A percentile compares a stretch with the other conserved stretches of the same genome.
phyloP scores from a whole-genome alignment of 495 filamentous ascomycete species.

The Xylaria palmicola region DNA sequence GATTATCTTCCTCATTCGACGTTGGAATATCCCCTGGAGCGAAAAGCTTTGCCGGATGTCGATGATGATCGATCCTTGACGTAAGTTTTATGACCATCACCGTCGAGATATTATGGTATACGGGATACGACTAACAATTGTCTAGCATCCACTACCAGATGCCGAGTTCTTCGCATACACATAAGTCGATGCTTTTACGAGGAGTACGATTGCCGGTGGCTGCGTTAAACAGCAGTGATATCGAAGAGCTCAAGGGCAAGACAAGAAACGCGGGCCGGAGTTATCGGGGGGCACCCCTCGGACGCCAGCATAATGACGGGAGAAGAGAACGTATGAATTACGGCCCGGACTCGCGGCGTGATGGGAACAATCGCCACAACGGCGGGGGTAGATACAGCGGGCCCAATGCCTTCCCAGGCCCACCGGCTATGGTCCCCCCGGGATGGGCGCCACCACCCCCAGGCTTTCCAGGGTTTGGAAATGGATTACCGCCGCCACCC shows the following conservation, averaged over 20 bases:
- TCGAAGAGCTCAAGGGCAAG: slow-evolving; percentile 63
- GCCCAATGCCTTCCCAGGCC: slow-evolving; percentile 27
- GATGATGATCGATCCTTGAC: slow-evolving; percentile 81
- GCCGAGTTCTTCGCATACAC: slow-evolving; percentile 64
- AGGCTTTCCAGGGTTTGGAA: slow-evolving; percentile 43
- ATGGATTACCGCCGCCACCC: slow-evolving; percentile 45
- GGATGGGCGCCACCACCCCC: slow-evolving; percentile 47
- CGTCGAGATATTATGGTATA: background rate
- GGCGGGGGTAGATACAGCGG: slow-evolving; percentile 27
- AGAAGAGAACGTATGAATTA: slow-evolving; percentile 42
- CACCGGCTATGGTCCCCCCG: slow-evolving; percentile 31
- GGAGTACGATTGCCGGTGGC: slow-evolving; percentile 71
- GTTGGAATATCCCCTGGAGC: slow-evolving; percentile 57
- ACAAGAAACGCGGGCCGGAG: slow-evolving; percentile 58
- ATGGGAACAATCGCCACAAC: slow-evolving; percentile 18
- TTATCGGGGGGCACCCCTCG: slow-evolving; percentile 43
- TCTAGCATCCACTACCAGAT: slow-evolving; percentile 79
- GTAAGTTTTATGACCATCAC: slow-evolving; percentile 49
- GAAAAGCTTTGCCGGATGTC: slow-evolving; percentile 67
- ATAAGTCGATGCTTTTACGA: slow-evolving; percentile 93
- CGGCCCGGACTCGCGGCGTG: slow-evolving; percentile 35
- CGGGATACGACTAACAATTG: slow-evolving; percentile 16
- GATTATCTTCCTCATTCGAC: slow-evolving; percentile 72
- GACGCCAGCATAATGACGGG: slow-evolving; percentile 33
- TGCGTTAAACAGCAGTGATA: slow-evolving; percentile 70